phyloP scores from a whole-genome alignment of 1,284 basidiomycete genomes.

The Ustilago loliicola region DNA sequence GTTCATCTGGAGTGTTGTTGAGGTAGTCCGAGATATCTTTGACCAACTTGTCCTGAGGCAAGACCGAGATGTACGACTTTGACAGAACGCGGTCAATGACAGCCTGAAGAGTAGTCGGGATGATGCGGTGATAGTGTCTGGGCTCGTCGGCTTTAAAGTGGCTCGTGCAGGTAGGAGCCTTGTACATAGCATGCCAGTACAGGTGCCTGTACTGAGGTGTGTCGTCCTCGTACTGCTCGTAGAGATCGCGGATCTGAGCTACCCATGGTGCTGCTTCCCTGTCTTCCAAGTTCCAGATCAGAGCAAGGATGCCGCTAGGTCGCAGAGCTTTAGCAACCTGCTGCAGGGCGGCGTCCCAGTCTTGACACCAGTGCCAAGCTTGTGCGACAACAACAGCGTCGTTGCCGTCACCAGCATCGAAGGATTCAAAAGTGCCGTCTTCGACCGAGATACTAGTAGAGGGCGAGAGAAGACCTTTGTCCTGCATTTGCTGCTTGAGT shows the following conservation, averaged over 20 bases:
- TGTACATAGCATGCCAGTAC: slow-evolving; percentile 65
- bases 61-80: slow-evolving; percentile 63
- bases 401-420: slow-evolving; percentile 43
- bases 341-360: slow-evolving; percentile 51
- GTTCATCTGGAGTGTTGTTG: slow-evolving; percentile 34
- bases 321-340: slow-evolving; percentile 52
- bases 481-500: slow-evolving; percentile 38
- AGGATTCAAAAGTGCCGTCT: slow-evolving; percentile 62
- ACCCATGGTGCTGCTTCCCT: slow-evolving; percentile 64
- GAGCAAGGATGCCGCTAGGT: slow-evolving; percentile 55
- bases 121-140: slow-evolving; percentile 42
- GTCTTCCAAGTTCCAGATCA: slow-evolving; percentile 68
- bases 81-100: slow-evolving; percentile 56
- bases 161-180: slow-evolving; percentile 30
- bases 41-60: slow-evolving; percentile 47
- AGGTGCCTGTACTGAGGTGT: slow-evolving; percentile 66
- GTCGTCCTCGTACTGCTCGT: slow-evolving; percentile 62
- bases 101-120: slow-evolving; percentile 58
- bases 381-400: slow-evolving; percentile 65
- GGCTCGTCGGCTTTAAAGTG: slow-evolving; percentile 47
- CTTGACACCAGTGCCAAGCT: slow-evolving; percentile 67
- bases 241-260: slow-evolving; percentile 57
- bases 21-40: slow-evolving; percentile 38
- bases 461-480: slow-evolving; percentile 38
- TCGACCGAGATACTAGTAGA: slow-evolving; percentile 37